Evolutionary conservation across 2,329 filamentous ascomycete species (phyloP), one percentile per base, ranked within the genome.

Genomic region (Microdochium nivale): DNA sequence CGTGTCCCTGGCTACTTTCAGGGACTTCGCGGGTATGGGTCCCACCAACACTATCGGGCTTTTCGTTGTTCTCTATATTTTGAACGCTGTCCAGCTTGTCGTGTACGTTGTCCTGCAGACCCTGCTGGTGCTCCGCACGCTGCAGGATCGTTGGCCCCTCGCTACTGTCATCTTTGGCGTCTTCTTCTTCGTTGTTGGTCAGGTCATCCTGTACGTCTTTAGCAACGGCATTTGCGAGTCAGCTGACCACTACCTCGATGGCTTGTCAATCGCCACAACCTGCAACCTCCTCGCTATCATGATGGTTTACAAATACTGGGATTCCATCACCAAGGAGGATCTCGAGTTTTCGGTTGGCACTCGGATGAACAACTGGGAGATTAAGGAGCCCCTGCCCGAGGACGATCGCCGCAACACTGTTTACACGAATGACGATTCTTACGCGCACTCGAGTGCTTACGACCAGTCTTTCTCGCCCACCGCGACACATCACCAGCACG

Each of bases 261-360:
- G 92, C 0, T 72, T 97, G 48, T 95, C 97, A 73, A 91, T 99
- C 64, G 89, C 90, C 3, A 96, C 92, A 0, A 84, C 92, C 51
- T 94, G 90, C 75, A 99, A 99, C 65, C 72, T 99, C 46, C 75
- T 99, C 44, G 90, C 85, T 13, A 92, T 99, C 55, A 99, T 99
- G 94, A 99, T 97, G 94, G 85, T 99, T 35, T 99, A 99, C 80
- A 99, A 99, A 90, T 99, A 95, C 76, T 99, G 94, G 94, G 94
- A 99, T 66, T 96, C 91, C 16, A 99, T 99, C 69, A 99, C 94
- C 23, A 90, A 88, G 65, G 94, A 99, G 72, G 94, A 99, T 68
- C 85, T 99, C 58, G 94, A 99, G 67, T 99, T 99, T 71, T 96
- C 90, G 2, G 94, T 99, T 49, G 92, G 92, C 58, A 90, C 90